These are phyloP conservation scores for Cadophora malorum DNA, from an alignment of 2,329 filamentous ascomycete genomes.

Conservation along the genomic window DNA sequence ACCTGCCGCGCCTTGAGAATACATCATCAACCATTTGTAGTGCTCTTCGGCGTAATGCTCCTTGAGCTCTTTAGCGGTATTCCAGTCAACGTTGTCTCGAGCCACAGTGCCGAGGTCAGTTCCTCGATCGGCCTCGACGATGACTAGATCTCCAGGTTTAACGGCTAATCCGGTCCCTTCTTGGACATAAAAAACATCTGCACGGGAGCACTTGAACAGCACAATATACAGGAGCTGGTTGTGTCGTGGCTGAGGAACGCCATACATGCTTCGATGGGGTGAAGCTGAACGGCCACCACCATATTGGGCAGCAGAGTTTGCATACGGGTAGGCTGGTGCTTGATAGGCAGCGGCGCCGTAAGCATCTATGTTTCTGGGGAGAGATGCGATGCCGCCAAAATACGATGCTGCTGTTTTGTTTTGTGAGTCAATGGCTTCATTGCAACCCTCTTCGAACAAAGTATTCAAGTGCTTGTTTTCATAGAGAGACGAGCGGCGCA, in stretches of 20 bases:
- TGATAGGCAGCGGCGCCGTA: slow-evolving; percentile 34
- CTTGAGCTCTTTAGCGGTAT: slow-evolving; percentile 86
- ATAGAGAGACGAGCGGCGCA: slow-evolving; percentile 11
- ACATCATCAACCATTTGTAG: slow-evolving; percentile 99
- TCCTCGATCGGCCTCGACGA: slow-evolving; percentile 95
- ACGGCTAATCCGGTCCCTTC: slow-evolving; percentile 92
- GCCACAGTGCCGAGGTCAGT: slow-evolving; percentile 94
- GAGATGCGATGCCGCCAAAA: slow-evolving; percentile 41
- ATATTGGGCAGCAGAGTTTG: slow-evolving; percentile 36
- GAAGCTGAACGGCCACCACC: slow-evolving; percentile 56
- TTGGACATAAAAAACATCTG: slow-evolving; percentile 96
- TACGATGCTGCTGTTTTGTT: slow-evolving; percentile 43
- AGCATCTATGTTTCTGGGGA: slow-evolving; percentile 37
- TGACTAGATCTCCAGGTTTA: slow-evolving; percentile 91
- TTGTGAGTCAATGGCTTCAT: slow-evolving; percentile 25
- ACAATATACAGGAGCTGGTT: slow-evolving; percentile 85
- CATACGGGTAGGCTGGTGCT: slow-evolving; percentile 40
- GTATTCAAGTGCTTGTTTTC: slow-evolving; percentile 26
- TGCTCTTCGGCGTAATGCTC: slow-evolving; percentile 94
- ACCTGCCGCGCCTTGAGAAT: slow-evolving; percentile 77
- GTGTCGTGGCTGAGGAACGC: slow-evolving; percentile 64
- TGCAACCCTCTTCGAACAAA: slow-evolving; percentile 26
- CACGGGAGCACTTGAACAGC: slow-evolving; percentile 93
- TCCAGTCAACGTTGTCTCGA: slow-evolving; percentile 85
- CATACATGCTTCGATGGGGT: slow-evolving; percentile 67